phyloP scores from a whole-genome alignment of 129 eudicot species.

The Smallanthus sonchifolius region DNA sequence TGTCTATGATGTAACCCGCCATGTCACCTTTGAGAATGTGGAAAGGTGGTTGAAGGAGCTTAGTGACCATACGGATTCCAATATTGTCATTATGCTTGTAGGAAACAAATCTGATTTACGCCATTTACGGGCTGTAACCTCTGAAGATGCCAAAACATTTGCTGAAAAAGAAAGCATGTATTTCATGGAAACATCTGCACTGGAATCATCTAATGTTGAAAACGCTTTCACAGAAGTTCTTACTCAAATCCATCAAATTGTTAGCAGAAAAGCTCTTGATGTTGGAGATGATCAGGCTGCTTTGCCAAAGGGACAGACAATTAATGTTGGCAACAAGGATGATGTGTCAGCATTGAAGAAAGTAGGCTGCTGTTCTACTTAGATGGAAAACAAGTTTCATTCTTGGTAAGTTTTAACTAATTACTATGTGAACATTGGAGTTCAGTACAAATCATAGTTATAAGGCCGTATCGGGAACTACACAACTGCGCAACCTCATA shows the following conservation, averaged over 20 bases:
- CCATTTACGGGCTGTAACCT: slow-evolving; percentile 62
- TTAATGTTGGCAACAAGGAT: slow-evolving; percentile 57
- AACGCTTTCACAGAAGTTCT: slow-evolving; percentile 71
- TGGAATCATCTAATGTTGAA: slow-evolving; percentile 65
- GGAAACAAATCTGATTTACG: slow-evolving; percentile 78
- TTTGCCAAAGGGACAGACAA: slow-evolving; percentile 65
- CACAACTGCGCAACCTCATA: neutral
- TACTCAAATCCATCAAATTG: slow-evolving; percentile 61
- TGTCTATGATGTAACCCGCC: slow-evolving; percentile 68
- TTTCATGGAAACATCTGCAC: slow-evolving; percentile 80
- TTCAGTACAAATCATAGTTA: slow-evolving; percentile 15
- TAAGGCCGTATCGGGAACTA: slow-evolving; percentile 7
- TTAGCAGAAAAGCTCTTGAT: slow-evolving; percentile 70
- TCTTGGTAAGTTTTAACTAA: slow-evolving; percentile 16
- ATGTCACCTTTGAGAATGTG: slow-evolving; percentile 67
- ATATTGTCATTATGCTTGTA: slow-evolving; percentile 71
- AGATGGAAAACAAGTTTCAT: slow-evolving; percentile 17
- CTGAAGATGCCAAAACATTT: slow-evolving; percentile 59
- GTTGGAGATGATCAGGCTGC: slow-evolving; percentile 51
- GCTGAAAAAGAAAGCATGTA: slow-evolving; percentile 54
- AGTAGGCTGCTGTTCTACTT: slow-evolving; percentile 66
- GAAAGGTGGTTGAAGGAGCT: slow-evolving; percentile 83
- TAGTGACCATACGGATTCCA: slow-evolving; percentile 68
- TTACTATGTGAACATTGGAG: slow-evolving; percentile 6
- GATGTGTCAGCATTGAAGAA: slow-evolving; percentile 71